phyloP scores from a whole-genome alignment of 2,329 filamentous ascomycete genomes.

The Clarireedia homoeocarpa region DNA sequence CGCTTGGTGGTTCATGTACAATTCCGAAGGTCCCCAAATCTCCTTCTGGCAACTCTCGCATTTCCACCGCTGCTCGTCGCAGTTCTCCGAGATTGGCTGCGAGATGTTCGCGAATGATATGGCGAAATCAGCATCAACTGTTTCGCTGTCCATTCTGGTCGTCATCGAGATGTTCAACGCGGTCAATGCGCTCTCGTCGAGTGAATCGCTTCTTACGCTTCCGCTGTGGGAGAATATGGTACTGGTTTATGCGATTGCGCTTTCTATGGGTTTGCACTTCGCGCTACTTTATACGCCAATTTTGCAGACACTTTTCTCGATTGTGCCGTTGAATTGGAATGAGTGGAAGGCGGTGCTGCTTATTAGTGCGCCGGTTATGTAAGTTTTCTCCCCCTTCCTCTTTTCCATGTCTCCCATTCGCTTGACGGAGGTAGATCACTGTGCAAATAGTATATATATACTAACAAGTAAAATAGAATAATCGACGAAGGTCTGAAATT shows the following conservation, averaged over 20 bases:
- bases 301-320: constrained; percentile 82
- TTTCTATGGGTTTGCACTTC: constrained; percentile 95
- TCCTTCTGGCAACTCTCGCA: constrained; percentile 80
- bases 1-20: constrained; percentile 99
- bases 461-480: constrained; percentile 33
- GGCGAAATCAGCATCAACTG: constrained; percentile 83
- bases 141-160: constrained; percentile 85
- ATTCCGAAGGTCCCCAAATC: constrained; percentile 83
- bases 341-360: constrained; percentile 90
- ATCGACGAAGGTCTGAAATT: constrained; percentile 64
- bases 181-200: constrained; percentile 94
- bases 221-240: constrained; percentile 99
- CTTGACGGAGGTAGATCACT: neutral
- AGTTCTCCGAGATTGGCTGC: constrained; percentile 87
- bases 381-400: constrained; percentile 37
- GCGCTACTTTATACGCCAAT: constrained; percentile 86
- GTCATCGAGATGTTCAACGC: constrained; percentile 99
- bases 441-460: constrained; percentile 1
- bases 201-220: constrained; percentile 86
- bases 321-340: constrained; percentile 72
- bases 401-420: neutral
- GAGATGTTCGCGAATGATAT: constrained; percentile 82
- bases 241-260: constrained; percentile 84
- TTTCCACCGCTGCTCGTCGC: constrained; percentile 84
- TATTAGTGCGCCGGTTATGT: constrained; percentile 90